phyloP scores from a whole-genome alignment of 192 early-diverging fungal genomes.

The Piromyces finnis region DNA sequence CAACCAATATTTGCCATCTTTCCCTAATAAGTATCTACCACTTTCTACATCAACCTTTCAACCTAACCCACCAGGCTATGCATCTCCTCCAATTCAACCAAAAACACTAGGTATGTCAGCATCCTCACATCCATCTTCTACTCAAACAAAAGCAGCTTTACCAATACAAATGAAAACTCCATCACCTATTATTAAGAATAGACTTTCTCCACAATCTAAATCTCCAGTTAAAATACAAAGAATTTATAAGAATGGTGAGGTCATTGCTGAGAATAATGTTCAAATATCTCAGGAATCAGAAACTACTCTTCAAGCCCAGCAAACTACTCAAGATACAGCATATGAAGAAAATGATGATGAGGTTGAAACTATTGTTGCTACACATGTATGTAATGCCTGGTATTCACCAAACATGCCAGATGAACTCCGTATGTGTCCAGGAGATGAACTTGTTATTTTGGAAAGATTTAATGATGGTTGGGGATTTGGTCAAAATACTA shows the following conservation, averaged over 20 bases:
- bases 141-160: neutral
- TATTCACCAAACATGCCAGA: neutral
- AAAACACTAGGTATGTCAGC: too few species aligned
- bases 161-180: neutral
- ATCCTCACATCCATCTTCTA: too few species aligned
- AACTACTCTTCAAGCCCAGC: neutral
- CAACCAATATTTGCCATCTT: too few species aligned
- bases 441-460: neutral
- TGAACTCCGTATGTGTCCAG: neutral
- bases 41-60: too few species aligned
- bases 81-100: too few species aligned
- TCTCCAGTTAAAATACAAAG: neutral
- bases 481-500: neutral
- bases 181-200: neutral
- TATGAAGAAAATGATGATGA: neutral
- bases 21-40: too few species aligned
- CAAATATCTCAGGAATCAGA: neutral
- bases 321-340: neutral
- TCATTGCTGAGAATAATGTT: neutral
- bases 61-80: too few species aligned
- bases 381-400: neutral
- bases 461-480: neutral
- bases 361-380: neutral
- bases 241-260: neutral
- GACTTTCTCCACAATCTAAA: neutral